phyloP scores from a whole-genome alignment of 2,329 filamentous ascomycete genomes.

The Penicillium vulpinum region DNA sequence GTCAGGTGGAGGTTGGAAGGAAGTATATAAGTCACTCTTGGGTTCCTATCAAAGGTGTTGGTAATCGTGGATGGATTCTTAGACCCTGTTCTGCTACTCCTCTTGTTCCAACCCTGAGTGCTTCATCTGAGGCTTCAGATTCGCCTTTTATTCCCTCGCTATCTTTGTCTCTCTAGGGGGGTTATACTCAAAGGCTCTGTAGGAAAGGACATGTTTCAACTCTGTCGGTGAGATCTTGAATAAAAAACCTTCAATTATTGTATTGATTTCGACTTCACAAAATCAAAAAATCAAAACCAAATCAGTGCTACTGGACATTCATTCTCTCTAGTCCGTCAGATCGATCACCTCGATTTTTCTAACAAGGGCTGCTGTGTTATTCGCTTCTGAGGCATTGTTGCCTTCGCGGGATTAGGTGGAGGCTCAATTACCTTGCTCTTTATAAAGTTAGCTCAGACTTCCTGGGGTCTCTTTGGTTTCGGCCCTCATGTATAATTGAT shows the following conservation, averaged over 20 bases:
- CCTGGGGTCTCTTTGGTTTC: too few relatives aligned
- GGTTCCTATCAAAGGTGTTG: conserved; percentile 8
- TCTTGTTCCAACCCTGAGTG: conserved; percentile 3
- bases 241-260: neutral
- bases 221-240: too few relatives aligned
- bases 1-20: conserved; percentile 6
- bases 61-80: conserved; percentile 4
- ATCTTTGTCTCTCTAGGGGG: neutral
- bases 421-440: neutral
- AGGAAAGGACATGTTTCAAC: neutral
- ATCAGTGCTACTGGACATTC: too few relatives aligned
- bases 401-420: neutral
- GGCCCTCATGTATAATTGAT: too few relatives aligned
- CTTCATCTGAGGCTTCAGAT: neutral
- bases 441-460: neutral
- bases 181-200: neutral
- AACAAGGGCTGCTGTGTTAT: neutral
- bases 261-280: neutral
- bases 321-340: neutral
- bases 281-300: too few relatives aligned
- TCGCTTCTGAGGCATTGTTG: neutral
- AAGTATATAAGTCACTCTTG: conserved; percentile 7
- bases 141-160: neutral
- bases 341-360: neutral
- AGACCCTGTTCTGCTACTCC: conserved; percentile 9